Evolutionary conservation across 2,329 filamentous ascomycete species (phyloP), one percentile per base, ranked within the genome.

Genomic region (Neofusicoccum sp.): DNA sequence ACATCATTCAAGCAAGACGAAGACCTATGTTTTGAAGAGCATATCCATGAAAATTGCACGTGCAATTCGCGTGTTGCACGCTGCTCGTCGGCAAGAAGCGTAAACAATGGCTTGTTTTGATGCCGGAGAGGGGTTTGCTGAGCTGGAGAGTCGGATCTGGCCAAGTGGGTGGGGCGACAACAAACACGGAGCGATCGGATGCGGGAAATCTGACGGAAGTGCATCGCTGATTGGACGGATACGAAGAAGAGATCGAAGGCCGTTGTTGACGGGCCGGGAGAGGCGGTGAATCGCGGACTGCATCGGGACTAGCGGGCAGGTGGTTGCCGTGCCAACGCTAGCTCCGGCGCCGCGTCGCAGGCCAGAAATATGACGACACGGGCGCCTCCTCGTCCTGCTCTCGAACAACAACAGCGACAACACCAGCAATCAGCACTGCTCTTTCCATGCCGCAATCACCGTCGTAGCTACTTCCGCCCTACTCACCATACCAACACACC

Each of bases 301-400:
- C 11, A 9, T 40, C 14, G 6, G 36, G n/a, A n/a, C n/a, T n/a
- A n/a, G 20, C 43, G 40, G 16, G 28, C 12, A 1, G 4, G 7
- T 16, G 34, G 58, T 60, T 60, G 58, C 47, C 16, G 31, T 44
- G 58, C 48, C 58, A 60, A 60, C 58, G 6, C 33, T 28, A 38
- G 38, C 38, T 36, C 12, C 20, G 40, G 30, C 20, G 16, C 28
- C 11, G 12, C 8, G 8, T 41, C 14, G 24, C 24, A 5, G 26
- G 11, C 24, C 34, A 30, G 24, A 40, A 20, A 51, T 40, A 33
- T 41, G 40, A 53, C 48, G 58, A 49, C 48, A 45, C 47, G 28
- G 33, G 33, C 44, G 14, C 26, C 9, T 20, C 16, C 45, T 16
- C 45, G 24, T n/a, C n/a, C 51, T 20, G 28, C 26, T 16, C 38